phyloP scores from a whole-genome alignment of 257 asterid species.

The Primulina eburnea region DNA sequence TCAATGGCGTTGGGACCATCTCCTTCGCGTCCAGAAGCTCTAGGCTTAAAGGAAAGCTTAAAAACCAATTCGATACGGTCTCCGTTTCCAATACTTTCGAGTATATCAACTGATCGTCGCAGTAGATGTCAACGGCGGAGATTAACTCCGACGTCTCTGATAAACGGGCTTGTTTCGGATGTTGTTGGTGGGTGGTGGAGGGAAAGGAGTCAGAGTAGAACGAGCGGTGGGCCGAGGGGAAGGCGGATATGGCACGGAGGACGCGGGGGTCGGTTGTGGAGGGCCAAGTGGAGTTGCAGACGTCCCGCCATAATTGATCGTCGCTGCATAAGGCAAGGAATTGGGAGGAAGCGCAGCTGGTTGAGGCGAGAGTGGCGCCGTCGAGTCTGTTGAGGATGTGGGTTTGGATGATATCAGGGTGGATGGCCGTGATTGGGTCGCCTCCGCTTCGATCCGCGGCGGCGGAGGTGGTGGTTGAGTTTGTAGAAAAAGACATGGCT shows the following conservation, averaged over 20 bases:
- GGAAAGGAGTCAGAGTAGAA: slow-evolving; percentile 72
- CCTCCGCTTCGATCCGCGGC: too few relatives aligned
- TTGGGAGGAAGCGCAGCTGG: slow-evolving; percentile 46
- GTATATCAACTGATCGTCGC: slow-evolving; percentile 36
- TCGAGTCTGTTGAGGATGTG: slow-evolving; percentile 62
- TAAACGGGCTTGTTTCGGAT: background rate
- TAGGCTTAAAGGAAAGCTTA: slow-evolving; percentile 49
- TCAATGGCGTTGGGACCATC: slow-evolving; percentile 40
- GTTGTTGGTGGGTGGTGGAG: slow-evolving; percentile 16
- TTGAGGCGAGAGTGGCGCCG: slow-evolving; percentile 67
- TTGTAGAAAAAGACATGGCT: too few relatives aligned
- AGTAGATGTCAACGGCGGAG: slow-evolving; percentile 71
- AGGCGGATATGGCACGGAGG: slow-evolving; percentile 35
- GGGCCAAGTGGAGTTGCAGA: slow-evolving; percentile 76
- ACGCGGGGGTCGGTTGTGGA: slow-evolving; percentile 55
- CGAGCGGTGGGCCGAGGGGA: slow-evolving; percentile 66
- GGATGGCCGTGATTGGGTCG: too few relatives aligned
- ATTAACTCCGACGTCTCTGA: slow-evolving; percentile 29
- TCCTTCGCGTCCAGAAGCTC: slow-evolving; percentile 54
- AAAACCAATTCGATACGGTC: slow-evolving; percentile 56
- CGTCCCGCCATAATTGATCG: slow-evolving; percentile 53
- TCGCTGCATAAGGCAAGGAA: slow-evolving; percentile 43
- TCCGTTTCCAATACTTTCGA: slow-evolving; percentile 46
- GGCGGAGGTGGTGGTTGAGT: too few relatives aligned
- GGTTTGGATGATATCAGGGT: slow-evolving; percentile 23